Evolutionary conservation across 305 asterid genomes (phyloP).

Genomic region (Fraxinus platypoda): DNA sequence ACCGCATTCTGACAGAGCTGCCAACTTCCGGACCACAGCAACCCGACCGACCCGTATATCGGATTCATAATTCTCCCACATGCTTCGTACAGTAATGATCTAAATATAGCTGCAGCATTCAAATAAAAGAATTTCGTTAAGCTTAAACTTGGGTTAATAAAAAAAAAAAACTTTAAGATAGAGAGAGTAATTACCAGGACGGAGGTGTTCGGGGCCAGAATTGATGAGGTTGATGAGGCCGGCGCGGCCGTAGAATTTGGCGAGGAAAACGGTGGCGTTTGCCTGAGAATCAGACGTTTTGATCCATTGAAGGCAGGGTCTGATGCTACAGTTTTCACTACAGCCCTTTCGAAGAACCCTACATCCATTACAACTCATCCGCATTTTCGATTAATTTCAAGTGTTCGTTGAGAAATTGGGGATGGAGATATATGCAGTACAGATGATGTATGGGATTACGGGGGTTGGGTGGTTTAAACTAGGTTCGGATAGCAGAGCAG

Average conservation of each 20-base stretch:
- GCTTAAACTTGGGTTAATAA: not conserved
- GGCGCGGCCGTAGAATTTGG: slow-evolving; percentile 39
- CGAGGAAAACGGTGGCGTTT: slow-evolving; percentile 34
- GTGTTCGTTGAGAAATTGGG: not conserved
- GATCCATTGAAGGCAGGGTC: slow-evolving; percentile 51
- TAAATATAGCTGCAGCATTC: slow-evolving; percentile 39
- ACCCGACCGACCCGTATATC: slow-evolving; percentile 51
- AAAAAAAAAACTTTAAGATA: too few species aligned
- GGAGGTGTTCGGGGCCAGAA: slow-evolving; percentile 44
- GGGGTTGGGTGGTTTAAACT: too few species aligned
- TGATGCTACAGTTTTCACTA: slow-evolving; percentile 36
- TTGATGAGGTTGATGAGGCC: slow-evolving; percentile 43
- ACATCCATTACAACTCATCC: slow-evolving; percentile 59
- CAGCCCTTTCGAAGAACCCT: slow-evolving; percentile 57
- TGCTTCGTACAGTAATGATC: slow-evolving; percentile 59
- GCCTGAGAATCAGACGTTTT: slow-evolving; percentile 45
- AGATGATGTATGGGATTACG: too few species aligned
- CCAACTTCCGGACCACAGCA: slow-evolving; percentile 55
- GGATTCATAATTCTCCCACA: slow-evolving; percentile 68
- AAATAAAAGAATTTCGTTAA: not conserved
- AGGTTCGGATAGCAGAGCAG: not conserved
- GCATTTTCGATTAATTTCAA: not conserved
- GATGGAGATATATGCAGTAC: not conserved
- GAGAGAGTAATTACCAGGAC: not conserved
- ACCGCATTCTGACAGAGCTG: slow-evolving; percentile 44